Evolutionary conservation across 78 protist species (phyloP).

Genomic region (Cavenderia fasciculata): DNA sequence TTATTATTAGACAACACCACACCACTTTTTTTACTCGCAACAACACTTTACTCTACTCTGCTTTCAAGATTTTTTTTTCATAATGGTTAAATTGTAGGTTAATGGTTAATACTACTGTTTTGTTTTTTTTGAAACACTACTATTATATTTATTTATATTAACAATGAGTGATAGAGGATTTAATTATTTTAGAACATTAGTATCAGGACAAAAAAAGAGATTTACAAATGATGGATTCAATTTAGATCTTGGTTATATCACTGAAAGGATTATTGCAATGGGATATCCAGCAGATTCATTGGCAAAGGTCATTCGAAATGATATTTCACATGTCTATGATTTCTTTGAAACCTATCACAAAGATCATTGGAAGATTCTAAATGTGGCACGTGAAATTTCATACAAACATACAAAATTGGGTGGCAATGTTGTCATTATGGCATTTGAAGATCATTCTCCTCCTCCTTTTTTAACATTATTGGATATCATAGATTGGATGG

Average conservation of each 20-base stretch:
- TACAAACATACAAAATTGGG: constrained; percentile 27
- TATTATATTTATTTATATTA: too few species aligned
- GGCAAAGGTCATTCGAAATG: constrained; percentile 59
- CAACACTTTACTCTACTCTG: too few species aligned
- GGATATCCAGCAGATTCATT: constrained; percentile 68
- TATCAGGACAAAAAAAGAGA: constrained; percentile 64
- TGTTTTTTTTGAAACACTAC: too few species aligned
- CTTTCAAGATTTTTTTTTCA: too few species aligned
- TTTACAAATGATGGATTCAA: constrained; percentile 56
- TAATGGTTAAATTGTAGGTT: too few species aligned
- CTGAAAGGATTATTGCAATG: constrained; percentile 59
- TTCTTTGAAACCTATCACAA: constrained; percentile 68
- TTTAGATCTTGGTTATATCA: constrained; percentile 52
- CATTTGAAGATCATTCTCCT: constrained; percentile 70
- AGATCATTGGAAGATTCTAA: constrained; percentile 60
- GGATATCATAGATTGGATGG: constrained; percentile 8
- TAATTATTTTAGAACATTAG: constrained; percentile 61
- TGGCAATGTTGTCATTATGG: constrained; percentile 28
- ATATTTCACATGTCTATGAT: constrained; percentile 32
- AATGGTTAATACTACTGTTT: too few species aligned
- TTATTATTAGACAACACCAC: too few species aligned
- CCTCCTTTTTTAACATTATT: constrained; percentile 59
- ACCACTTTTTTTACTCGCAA: too few species aligned
- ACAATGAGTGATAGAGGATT: constrained; percentile 35
- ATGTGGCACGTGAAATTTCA: constrained; percentile 70